These are phyloP conservation scores for Bocquillonia castaneifolia DNA, from an alignment of 441 rosid species.

Conservation along the genomic window DNA sequence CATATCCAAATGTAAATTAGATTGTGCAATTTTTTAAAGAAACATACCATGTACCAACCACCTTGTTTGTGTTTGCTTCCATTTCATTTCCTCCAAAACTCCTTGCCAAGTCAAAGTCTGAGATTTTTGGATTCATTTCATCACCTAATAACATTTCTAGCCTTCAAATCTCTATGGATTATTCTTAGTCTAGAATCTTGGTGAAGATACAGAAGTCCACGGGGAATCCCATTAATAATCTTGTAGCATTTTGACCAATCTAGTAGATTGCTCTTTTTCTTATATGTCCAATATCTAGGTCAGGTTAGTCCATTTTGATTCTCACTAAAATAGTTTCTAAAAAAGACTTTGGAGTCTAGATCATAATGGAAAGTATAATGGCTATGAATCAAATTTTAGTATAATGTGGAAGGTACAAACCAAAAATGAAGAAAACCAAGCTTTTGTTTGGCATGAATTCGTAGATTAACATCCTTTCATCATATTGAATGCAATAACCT, in stretches of 20 bases:
- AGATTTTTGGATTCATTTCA: slow-evolving; percentile 63
- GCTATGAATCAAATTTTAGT: not conserved
- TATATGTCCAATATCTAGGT: slow-evolving; percentile 26
- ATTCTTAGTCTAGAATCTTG: slow-evolving; percentile 70
- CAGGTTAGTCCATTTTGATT: no score
- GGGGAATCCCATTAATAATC: slow-evolving; percentile 56
- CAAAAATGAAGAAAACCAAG: slow-evolving; percentile 43
- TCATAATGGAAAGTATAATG: no score
- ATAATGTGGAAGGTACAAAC: slow-evolving; percentile 20
- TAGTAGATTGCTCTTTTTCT: slow-evolving; percentile 30
- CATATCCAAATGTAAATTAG: not conserved
- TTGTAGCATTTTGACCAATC: slow-evolving; percentile 52
- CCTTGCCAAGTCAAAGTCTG: slow-evolving; percentile 79
- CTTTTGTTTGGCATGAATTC: slow-evolving; percentile 29
- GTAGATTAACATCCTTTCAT: slow-evolving; percentile 47
- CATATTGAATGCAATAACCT: slow-evolving; percentile 44
- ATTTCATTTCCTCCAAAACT: slow-evolving; percentile 56
- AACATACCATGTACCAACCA: slow-evolving; percentile 76
- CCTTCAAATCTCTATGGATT: slow-evolving; percentile 53
- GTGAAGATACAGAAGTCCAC: slow-evolving; percentile 70
- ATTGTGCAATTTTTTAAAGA: not conserved
- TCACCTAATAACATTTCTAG: slow-evolving; percentile 61
- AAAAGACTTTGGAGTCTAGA: no score
- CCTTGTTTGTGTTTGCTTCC: slow-evolving; percentile 49
- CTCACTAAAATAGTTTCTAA: no score